Percentiles rank a stretch among this genome's conserved stretches.
phyloP scores from a whole-genome alignment of 164 flowering plant genomes.

The Vitis riparia region DNA sequence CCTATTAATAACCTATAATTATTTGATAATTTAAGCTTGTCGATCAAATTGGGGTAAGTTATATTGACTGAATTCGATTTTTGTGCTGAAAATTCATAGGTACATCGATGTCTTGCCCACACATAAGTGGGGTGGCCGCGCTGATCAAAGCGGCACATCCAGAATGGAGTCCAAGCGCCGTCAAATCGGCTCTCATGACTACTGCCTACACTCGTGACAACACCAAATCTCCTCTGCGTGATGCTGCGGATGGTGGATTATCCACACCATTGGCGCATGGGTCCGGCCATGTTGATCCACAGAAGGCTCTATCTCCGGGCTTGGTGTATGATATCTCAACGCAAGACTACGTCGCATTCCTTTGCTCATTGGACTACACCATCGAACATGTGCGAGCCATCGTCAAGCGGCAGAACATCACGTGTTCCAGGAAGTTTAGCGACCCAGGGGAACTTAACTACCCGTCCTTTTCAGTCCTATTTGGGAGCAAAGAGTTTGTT shows the following conservation, averaged over 20 bases:
- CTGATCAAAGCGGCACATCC: slow-evolving; percentile 90
- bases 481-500: slow-evolving; percentile 45
- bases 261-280: slow-evolving; percentile 81
- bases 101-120: slow-evolving; percentile 96
- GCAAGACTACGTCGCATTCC: slow-evolving; percentile 60
- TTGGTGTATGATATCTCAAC: slow-evolving; percentile 65
- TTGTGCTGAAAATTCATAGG: slow-evolving; percentile 24
- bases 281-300: slow-evolving; percentile 79
- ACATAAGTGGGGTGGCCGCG: slow-evolving; percentile 84
- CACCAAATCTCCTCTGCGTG: slow-evolving; percentile 60
- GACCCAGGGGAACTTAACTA: slow-evolving; percentile 78
- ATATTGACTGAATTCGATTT: too few relatives aligned
- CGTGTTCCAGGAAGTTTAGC: slow-evolving; percentile 44
- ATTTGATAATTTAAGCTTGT: too few relatives aligned
- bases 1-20: too few relatives aligned
- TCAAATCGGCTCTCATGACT: slow-evolving; percentile 91
- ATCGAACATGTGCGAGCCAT: slow-evolving; percentile 37
- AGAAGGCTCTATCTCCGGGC: slow-evolving; percentile 81
- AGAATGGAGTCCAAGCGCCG: slow-evolving; percentile 87
- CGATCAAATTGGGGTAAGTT: too few relatives aligned
- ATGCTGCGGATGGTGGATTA: slow-evolving; percentile 44
- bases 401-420: slow-evolving; percentile 46
- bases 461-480: slow-evolving; percentile 78
- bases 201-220: slow-evolving; percentile 78
- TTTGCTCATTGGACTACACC: slow-evolving; percentile 69